phyloP scores from a whole-genome alignment of 1,139 yeast genomes.

The Arxiozyma bovina region DNA sequence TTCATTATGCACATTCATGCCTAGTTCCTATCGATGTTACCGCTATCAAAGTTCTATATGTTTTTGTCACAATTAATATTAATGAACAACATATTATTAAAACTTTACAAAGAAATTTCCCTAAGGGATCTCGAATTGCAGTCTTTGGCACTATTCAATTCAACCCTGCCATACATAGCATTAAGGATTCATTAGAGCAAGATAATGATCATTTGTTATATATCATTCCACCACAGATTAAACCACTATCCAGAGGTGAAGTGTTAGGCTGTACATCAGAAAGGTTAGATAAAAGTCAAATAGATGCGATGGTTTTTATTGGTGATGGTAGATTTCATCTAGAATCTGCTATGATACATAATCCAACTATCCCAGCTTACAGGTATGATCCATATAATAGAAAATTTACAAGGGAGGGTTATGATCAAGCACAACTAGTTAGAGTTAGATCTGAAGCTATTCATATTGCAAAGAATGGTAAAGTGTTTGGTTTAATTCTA shows the following conservation, averaged over 20 bases:
- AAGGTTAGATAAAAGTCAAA: conserved; percentile 50
- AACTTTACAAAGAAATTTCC: conserved; percentile 66
- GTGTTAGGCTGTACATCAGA: conserved; percentile 96
- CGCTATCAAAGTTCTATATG: conserved; percentile 77
- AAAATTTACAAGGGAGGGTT: conserved; percentile 80
- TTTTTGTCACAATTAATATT: conserved; percentile 89
- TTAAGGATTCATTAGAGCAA: conserved; percentile 49
- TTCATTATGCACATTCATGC: conserved; percentile 97
- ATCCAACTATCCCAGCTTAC: conserved; percentile 84
- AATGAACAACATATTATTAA: conserved; percentile 75
- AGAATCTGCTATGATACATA: conserved; percentile 95
- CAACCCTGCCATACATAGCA: conserved; percentile 84
- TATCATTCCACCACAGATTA: conserved; percentile 79
- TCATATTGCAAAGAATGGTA: conserved; percentile 46
- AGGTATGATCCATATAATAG: conserved; percentile 92
- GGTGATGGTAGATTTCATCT: conserved; percentile 97
- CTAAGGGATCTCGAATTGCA: conserved; percentile 54
- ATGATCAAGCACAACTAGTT: conserved; percentile 78
- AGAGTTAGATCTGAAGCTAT: conserved; percentile 69
- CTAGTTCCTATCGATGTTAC: conserved; percentile 92
- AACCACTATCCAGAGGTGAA: conserved; percentile 92
- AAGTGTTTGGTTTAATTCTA: conserved; percentile 70
- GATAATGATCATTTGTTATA: conserved; percentile 44
- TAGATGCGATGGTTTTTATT: conserved; percentile 75
- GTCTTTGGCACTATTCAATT: conserved; percentile 94